A percentile compares a stretch with the other conserved stretches of the same genome.
These are phyloP conservation scores for Phytopythium ostracodes DNA, from an alignment of 352 stramenopile species.

Conservation along the genomic window DNA sequence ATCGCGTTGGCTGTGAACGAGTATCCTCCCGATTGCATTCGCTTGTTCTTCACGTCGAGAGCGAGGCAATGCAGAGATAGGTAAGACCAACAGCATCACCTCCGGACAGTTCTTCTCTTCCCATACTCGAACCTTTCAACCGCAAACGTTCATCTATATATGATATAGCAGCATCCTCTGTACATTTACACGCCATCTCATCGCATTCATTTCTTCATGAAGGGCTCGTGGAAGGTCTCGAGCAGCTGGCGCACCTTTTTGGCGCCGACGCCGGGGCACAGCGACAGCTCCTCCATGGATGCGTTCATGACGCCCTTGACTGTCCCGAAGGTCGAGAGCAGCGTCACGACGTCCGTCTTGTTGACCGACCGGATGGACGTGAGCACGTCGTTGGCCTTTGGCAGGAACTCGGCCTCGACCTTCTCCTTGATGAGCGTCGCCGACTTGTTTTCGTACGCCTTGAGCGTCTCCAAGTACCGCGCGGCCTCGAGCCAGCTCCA, in stretches of 20 bases:
- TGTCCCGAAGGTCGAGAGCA: constrained; percentile 91
- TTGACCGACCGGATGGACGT: constrained; percentile 91
- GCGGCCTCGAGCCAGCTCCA: constrained; percentile 94
- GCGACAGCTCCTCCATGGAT: constrained; percentile 90
- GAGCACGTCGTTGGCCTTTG: constrained; percentile 90
- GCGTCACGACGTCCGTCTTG: constrained; percentile 93
- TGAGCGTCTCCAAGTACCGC: constrained; percentile 96
- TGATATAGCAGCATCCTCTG: neutral
- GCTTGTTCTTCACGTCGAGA: neutral
- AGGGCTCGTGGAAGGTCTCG: constrained; percentile 93
- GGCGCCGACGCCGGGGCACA: constrained; percentile 92
- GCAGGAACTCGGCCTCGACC: constrained; percentile 88
- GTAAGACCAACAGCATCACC: no score
- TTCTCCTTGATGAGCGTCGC: constrained; percentile 93
- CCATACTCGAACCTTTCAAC: neutral
- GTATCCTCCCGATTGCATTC: no score
- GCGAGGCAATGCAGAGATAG: no score
- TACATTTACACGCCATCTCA: neutral
- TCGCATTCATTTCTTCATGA: constrained; percentile 58
- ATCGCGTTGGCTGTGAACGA: neutral
- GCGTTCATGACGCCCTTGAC: constrained; percentile 86
- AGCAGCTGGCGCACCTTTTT: constrained; percentile 94
- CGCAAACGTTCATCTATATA: neutral
- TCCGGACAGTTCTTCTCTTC: no score
- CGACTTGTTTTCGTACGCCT: constrained; percentile 95